phyloP scores from a whole-genome alignment of 306 rosid genomes.

The Medicago lupulina region DNA sequence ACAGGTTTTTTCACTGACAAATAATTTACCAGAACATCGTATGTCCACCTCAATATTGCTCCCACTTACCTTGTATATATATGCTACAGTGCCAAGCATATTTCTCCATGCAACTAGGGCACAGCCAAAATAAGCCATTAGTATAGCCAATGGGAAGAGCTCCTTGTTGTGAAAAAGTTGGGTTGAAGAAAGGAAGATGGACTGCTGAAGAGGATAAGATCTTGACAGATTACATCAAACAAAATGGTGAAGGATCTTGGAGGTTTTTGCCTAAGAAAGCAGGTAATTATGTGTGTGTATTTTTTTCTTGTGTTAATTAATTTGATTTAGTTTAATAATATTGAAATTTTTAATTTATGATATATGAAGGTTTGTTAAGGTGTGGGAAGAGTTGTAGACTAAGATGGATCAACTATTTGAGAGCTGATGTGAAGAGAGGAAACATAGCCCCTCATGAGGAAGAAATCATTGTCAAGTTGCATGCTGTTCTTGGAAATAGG shows the following conservation, averaged over 20 bases:
- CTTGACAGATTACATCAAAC: slow-evolving; percentile 64
- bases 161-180: slow-evolving; percentile 84
- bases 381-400: slow-evolving; percentile 80
- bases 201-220: slow-evolving; percentile 78
- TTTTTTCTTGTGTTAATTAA: background rate
- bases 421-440: slow-evolving; percentile 88
- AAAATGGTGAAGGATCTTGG: slow-evolving; percentile 86
- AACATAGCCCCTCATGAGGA: slow-evolving; percentile 81
- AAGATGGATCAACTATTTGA: slow-evolving; percentile 50
- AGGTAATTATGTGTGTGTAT: slow-evolving; percentile 42
- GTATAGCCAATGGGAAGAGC: slow-evolving; percentile 61
- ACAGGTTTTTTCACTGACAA: slow-evolving; percentile 21
- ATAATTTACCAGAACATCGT: slow-evolving; percentile 20
- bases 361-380: slow-evolving; percentile 61
- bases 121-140: background rate
- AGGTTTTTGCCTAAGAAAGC: slow-evolving; percentile 82
- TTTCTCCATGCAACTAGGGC: background rate
- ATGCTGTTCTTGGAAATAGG: slow-evolving; percentile 77
- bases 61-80: background rate
- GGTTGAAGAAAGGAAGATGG: slow-evolving; percentile 89
- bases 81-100: slow-evolving; percentile 4
- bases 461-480: slow-evolving; percentile 79
- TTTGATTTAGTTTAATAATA: background rate
- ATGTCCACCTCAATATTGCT: background rate
- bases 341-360: background rate